A percentile compares a stretch with the other conserved stretches of the same genome.
Conservation (phyloP, 208 protist species). For the Crithidia bombi region DNA sequence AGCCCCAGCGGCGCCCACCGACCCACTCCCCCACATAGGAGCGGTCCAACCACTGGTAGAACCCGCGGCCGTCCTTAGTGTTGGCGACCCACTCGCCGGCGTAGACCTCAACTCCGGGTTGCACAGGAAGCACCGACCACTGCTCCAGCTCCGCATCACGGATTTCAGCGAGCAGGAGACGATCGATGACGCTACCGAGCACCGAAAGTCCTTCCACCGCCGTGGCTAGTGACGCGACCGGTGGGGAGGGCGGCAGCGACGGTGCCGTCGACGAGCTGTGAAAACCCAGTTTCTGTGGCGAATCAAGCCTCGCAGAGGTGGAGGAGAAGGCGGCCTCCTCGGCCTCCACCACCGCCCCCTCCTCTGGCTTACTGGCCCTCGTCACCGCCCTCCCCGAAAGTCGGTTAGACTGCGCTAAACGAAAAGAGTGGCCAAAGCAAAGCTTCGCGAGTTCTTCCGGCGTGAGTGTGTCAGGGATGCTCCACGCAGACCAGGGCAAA, state of each 20-base stretch:
- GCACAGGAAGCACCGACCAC: conserved; percentile 36
- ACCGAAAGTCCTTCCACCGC: conserved; percentile 30
- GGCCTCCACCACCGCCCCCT: too few relatives aligned
- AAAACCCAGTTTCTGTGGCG: not conserved
- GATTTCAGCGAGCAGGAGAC: conserved; percentile 20
- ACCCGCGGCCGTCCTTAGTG: conserved; percentile 71
- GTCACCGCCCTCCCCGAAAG: not conserved
- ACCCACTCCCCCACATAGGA: conserved; percentile 85
- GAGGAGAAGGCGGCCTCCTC: too few relatives aligned
- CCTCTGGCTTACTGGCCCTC: not conserved
- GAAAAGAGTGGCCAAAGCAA: conserved; percentile 24
- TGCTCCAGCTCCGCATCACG: conserved; percentile 14
- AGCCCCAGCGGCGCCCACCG: conserved; percentile 67
- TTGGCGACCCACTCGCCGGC: conserved; percentile 85
- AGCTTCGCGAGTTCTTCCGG: conserved; percentile 29
- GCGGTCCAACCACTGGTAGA: conserved; percentile 84
- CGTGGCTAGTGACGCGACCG: conserved; percentile 6
- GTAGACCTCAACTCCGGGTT: conserved; percentile 78
- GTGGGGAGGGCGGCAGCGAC: conserved; percentile 9
- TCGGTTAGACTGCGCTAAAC: not conserved
- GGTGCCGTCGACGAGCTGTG: not conserved
- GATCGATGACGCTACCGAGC: conserved; percentile 22
- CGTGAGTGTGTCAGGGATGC: conserved; percentile 39
- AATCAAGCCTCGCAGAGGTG: not conserved
- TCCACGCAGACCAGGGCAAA: conserved; percentile 61